A percentile compares a stretch with the other conserved stretches of the same genome.
Evolutionary conservation across 2,329 filamentous ascomycete genomes (phyloP).

Genomic region (Aspergillus tamarii): DNA sequence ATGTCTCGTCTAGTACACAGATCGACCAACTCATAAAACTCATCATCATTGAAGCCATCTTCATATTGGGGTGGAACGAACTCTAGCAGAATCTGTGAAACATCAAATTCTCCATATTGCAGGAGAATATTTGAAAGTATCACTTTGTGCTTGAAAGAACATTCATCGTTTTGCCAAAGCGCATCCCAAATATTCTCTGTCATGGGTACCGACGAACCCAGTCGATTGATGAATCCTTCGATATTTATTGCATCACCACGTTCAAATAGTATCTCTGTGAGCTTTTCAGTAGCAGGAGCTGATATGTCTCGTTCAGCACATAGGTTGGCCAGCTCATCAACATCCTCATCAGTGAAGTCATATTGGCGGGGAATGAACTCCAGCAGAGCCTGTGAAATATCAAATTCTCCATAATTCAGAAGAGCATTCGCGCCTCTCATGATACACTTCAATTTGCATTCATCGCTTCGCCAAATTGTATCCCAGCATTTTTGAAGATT

Average conservation of each 20-base stretch:
- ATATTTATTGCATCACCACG: fast-evolving
- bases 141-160: neutral
- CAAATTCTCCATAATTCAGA: neutral
- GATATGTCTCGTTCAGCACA: neutral
- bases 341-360: no score
- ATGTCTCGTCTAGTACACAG: neutral
- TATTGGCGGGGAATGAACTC: neutral
- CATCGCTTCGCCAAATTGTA: neutral
- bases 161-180: neutral
- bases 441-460: fast-evolving
- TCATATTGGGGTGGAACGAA: neutral
- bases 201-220: neutral
- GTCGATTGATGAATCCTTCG: neutral
- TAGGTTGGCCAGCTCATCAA: neutral
- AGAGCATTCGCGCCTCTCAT: neutral
- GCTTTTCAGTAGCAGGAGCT: neutral
- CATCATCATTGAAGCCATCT: neutral
- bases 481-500: neutral
- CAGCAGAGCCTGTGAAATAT: neutral
- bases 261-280: neutral
- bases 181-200: neutral
- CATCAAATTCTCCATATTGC: neutral
- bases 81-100: neutral
- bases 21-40: neutral
- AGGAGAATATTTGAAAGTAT: neutral